Percentiles rank a stretch among this genome's conserved stretches.
Conservation (phyloP, 2,329 filamentous ascomycete species). For the Verticillium albo-atrum region DNA sequence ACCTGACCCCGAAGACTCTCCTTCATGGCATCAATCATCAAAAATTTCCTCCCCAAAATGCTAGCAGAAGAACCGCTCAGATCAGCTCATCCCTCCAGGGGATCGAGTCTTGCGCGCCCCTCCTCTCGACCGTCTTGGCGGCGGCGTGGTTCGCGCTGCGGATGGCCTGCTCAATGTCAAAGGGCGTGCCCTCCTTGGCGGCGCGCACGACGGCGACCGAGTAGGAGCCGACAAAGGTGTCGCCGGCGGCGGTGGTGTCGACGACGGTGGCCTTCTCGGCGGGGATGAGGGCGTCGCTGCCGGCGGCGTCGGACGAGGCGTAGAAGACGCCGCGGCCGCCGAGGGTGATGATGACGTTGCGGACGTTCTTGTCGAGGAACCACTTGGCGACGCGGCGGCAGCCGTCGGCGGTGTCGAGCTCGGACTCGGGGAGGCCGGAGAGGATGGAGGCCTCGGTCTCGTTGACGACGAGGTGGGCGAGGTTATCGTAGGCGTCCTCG, state of each 20-base stretch:
- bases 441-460: conserved; percentile 83
- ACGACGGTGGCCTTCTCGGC: conserved; percentile 73
- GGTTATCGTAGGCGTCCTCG: conserved; percentile 56
- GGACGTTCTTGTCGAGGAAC: conserved; percentile 67
- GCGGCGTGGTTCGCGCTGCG: conserved; percentile 47
- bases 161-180: conserved; percentile 53
- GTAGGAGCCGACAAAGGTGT: conserved; percentile 90
- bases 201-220: conserved; percentile 63
- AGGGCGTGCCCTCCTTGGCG: conserved; percentile 21
- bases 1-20: not conserved
- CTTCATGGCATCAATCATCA: not conserved
- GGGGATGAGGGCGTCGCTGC: conserved; percentile 43
- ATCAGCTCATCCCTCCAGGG: conserved; percentile 37
- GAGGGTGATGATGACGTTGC: conserved; percentile 77
- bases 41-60: too few species aligned
- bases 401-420: conserved; percentile 42
- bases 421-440: conserved; percentile 46
- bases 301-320: conserved; percentile 37
- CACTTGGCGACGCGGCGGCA: conserved; percentile 43
- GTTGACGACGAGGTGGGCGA: conserved; percentile 82
- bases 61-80: not conserved
- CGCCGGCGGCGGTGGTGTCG: conserved; percentile 90
- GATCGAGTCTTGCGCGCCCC: conserved; percentile 38
- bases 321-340: conserved; percentile 76
- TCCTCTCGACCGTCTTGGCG: conserved; percentile 35